Percentiles rank a stretch among this genome's conserved stretches.
Evolutionary conservation across 139 green algal species (phyloP).

Genomic region (Deuterostichococcus epilithicus): DNA sequence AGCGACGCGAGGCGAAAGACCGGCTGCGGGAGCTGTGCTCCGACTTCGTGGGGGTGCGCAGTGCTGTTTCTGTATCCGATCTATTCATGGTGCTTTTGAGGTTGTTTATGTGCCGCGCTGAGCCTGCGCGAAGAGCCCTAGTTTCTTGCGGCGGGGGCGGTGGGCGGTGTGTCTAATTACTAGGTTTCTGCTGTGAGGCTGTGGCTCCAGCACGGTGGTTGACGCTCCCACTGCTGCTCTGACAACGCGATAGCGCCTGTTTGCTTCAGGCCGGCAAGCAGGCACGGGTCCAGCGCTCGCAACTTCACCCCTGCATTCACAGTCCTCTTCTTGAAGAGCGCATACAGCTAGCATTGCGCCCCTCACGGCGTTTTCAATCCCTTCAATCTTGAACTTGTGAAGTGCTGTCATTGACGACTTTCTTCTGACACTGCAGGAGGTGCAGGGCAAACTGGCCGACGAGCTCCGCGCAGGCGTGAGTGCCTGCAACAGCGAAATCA

Average conservation of each 20-base stretch:
- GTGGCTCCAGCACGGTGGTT: background rate
- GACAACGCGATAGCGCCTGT: background rate
- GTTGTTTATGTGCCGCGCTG: background rate
- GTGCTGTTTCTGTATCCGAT: background rate
- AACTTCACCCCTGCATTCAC: background rate
- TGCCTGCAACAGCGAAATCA: conserved; percentile 24
- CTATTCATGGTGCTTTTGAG: background rate
- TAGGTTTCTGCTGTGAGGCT: too few relatives aligned
- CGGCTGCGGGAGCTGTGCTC: conserved; percentile 62
- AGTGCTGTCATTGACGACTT: background rate
- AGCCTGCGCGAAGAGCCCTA: background rate
- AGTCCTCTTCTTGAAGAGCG: background rate
- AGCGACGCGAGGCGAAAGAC: conserved; percentile 73
- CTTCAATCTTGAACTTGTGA: background rate
- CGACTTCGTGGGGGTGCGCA: conserved; percentile 42
- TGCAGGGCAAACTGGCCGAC: conserved; percentile 33
- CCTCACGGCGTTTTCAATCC: too few relatives aligned
- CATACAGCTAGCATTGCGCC: too few relatives aligned
- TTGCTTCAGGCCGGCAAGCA: background rate
- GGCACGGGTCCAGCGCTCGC: background rate
- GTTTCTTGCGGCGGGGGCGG: background rate
- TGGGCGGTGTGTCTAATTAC: background rate
- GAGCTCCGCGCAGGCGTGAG: conserved; percentile 28
- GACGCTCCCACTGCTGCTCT: background rate
- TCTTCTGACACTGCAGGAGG: conserved; percentile 18